These are phyloP conservation scores for Penicillium polonicum DNA, from an alignment of 2,329 filamentous ascomycete genomes.

Conservation along the genomic window DNA sequence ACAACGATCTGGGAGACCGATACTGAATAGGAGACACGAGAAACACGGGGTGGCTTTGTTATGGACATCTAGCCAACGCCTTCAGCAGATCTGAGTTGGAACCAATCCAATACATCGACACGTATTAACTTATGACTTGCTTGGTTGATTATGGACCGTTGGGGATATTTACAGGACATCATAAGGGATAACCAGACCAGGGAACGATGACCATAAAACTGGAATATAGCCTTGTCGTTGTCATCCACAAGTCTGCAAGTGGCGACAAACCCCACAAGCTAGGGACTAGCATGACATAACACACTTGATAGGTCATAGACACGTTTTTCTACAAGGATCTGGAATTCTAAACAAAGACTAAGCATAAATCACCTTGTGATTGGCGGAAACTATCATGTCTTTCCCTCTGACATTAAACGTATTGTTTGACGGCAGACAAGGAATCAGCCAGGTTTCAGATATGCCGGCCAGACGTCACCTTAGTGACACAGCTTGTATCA, in stretches of 20 bases:
- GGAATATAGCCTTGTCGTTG: not conserved
- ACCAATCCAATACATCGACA: not conserved
- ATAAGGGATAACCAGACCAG: not conserved
- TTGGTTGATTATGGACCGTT: not conserved
- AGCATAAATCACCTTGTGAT: not conserved
- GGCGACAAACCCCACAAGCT: not conserved
- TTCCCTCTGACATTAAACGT: not conserved
- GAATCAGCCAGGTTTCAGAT: conserved; percentile 5
- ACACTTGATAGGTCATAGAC: not conserved
- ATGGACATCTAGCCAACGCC: not conserved
- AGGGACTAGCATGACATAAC: not conserved
- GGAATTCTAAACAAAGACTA: not conserved
- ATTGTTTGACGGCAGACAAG: not conserved
- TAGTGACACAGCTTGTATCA: not conserved
- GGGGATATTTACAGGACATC: not conserved
- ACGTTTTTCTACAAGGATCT: not conserved
- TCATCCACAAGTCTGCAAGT: not conserved
- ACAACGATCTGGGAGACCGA: not conserved
- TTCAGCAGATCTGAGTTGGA: not conserved
- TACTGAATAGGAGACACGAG: not conserved
- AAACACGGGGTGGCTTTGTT: not conserved
- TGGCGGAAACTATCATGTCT: not conserved
- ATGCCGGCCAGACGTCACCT: conserved; percentile 1
- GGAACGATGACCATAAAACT: not conserved
- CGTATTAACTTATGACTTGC: not conserved